These are phyloP conservation scores for Pythium rishiriense DNA, from an alignment of 352 stramenopile species.

Conservation along the genomic window DNA sequence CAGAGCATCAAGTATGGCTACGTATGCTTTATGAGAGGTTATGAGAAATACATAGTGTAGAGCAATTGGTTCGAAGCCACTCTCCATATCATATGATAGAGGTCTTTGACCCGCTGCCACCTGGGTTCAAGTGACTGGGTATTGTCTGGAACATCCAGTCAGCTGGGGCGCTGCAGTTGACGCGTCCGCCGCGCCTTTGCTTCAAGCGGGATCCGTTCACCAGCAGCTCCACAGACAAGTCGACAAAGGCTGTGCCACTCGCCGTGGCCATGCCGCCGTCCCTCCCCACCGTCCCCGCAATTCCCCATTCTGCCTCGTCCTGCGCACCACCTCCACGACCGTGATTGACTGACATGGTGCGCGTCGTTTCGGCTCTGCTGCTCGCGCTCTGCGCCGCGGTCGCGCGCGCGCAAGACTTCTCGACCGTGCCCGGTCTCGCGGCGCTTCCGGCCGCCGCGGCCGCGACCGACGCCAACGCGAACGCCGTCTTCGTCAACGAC, in stretches of 20 bases:
- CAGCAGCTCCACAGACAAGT: background rate
- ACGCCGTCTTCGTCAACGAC: constrained; percentile 26
- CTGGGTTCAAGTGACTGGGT: constrained; percentile 9
- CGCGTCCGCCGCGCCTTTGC: constrained; percentile 13
- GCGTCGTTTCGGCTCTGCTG: constrained; percentile 13
- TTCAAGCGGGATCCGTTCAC: background rate
- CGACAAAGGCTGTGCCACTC: background rate
- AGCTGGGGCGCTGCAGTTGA: background rate
- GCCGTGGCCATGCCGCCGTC: constrained; percentile 6
- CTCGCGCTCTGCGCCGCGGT: constrained; percentile 13
- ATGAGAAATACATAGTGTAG: too few relatives aligned
- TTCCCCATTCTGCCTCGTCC: constrained; percentile 6
- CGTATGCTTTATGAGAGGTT: constrained; percentile 3
- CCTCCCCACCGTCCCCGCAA: background rate
- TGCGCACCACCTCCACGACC: constrained; percentile 3
- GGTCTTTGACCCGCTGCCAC: background rate
- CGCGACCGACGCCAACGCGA: background rate
- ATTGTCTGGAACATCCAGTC: constrained; percentile 17
- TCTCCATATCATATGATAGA: background rate
- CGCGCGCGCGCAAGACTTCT: constrained; percentile 9
- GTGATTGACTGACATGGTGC: constrained; percentile 12
- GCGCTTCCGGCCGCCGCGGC: background rate
- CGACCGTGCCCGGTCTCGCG: constrained; percentile 2
- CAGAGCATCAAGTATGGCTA: background rate
- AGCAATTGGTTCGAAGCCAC: background rate